Evolutionary conservation across 441 rosid species (phyloP).

Genomic region (Viola pubescens): DNA sequence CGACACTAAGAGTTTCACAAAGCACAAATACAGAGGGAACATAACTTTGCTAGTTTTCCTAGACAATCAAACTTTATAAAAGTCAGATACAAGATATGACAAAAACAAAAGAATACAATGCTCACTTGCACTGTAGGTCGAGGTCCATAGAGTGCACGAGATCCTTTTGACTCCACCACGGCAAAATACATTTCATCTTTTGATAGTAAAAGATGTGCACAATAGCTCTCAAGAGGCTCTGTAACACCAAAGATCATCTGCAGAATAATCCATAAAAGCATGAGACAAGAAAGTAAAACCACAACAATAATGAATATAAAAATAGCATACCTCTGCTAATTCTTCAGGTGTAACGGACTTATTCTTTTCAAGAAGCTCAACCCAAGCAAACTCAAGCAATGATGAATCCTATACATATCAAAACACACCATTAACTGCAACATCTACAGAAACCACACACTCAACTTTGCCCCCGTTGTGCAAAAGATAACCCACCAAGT

Average conservation of each 20-base stretch:
- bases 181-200: conserved; percentile 76
- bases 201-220: conserved; percentile 87
- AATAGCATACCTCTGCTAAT: conserved; percentile 57
- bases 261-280: conserved; percentile 21
- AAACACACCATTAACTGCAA: conserved; percentile 8
- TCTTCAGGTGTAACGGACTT: conserved; percentile 71
- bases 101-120: conserved; percentile 7
- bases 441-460: conserved; percentile 5
- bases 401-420: conserved; percentile 54
- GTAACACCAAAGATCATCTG: conserved; percentile 83
- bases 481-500: conserved; percentile 50
- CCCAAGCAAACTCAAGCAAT: conserved; percentile 89
- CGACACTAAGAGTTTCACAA: too few relatives aligned
- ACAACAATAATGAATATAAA: conserved; percentile 5
- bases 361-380: conserved; percentile 75
- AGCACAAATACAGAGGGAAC: too few relatives aligned
- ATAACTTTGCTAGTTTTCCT: too few relatives aligned
- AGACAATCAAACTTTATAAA: too few relatives aligned
- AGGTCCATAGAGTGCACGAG: conserved; percentile 59
- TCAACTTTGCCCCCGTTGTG: background rate
- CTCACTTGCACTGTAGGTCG: conserved; percentile 63
- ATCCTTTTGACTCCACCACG: conserved; percentile 61
- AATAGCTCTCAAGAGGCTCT: conserved; percentile 87
- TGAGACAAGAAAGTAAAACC: conserved; percentile 21
- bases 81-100: too few relatives aligned